Conservation (phyloP, 345 rosid species). For the Rhizophora apiculata region DNA sequence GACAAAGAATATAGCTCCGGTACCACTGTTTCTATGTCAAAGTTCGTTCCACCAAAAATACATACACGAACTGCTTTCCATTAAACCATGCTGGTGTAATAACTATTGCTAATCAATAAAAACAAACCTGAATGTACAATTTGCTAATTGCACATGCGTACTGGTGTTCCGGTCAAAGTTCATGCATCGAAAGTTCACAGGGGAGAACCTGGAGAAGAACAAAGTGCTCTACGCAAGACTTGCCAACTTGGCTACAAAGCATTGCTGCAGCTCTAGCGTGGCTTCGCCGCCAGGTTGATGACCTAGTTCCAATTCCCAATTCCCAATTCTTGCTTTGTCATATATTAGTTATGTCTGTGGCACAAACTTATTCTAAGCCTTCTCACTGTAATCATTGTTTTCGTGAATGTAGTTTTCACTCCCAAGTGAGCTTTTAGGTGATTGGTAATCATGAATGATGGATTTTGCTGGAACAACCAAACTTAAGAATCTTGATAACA, state of each 20-base stretch:
- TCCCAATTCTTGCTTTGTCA: not conserved
- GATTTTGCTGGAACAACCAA: slow-evolving; percentile 45
- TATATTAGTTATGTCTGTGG: too few species aligned
- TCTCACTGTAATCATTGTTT: not conserved
- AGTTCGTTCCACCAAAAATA: not conserved
- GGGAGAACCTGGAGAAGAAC: slow-evolving; percentile 48
- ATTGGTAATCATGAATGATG: not conserved
- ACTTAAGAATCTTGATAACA: slow-evolving; percentile 38
- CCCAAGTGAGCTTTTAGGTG: not conserved
- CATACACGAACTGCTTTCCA: not conserved
- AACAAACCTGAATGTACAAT: not conserved
- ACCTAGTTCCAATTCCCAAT: slow-evolving; percentile 50
- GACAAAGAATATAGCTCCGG: not conserved
- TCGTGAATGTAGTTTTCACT: too few species aligned
- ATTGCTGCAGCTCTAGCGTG: slow-evolving; percentile 49
- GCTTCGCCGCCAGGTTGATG: slow-evolving; percentile 47
- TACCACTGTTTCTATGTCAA: not conserved
- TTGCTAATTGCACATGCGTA: not conserved
- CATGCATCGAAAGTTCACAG: slow-evolving; percentile 38
- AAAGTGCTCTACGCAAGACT: slow-evolving; percentile 31
- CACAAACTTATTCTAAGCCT: not conserved
- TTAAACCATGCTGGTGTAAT: not conserved
- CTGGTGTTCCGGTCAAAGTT: slow-evolving; percentile 11
- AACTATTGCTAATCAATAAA: not conserved
- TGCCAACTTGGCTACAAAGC: slow-evolving; percentile 34